A percentile compares a stretch with the other conserved stretches of the same genome.
Conservation (phyloP, 2,329 filamentous ascomycete species). For the Saccharata proteae region DNA sequence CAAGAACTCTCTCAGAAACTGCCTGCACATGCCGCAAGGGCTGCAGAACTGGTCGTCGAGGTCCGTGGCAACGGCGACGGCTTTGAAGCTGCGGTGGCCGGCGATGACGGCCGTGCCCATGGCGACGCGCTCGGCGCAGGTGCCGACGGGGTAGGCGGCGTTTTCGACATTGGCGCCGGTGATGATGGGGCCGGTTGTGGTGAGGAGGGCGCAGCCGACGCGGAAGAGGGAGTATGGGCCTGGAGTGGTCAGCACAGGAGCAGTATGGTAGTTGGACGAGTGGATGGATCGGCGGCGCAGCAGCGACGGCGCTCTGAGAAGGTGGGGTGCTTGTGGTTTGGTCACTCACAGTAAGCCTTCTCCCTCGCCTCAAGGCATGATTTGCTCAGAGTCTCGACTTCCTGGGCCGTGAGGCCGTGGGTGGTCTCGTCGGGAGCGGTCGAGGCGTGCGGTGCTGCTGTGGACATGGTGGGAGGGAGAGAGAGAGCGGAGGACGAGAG, state of each 20-base stretch:
- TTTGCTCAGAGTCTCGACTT: conserved; percentile 53
- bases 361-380: conserved; percentile 60
- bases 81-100: conserved; percentile 44
- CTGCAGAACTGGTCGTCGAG: conserved; percentile 34
- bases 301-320: neutral
- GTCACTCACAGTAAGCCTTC: conserved; percentile 61
- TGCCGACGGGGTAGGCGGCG: conserved; percentile 84
- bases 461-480: neutral
- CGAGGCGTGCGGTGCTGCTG: no score
- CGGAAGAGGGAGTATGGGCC: conserved; percentile 83
- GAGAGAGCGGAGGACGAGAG: no score
- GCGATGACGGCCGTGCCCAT: conserved; percentile 64
- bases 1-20: conserved; percentile 49
- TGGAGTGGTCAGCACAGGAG: conserved; percentile 20
- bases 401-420: conserved; percentile 44
- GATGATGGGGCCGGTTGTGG: conserved; percentile 40
- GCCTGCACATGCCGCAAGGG: conserved; percentile 92
- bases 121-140: conserved; percentile 83
- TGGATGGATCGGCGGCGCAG: neutral
- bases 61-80: conserved; percentile 77
- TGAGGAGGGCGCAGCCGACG: conserved; percentile 71
- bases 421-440: neutral
- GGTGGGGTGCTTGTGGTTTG: neutral
- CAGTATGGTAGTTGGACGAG: neutral
- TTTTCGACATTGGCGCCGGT: conserved; percentile 74